phyloP scores from a whole-genome alignment of 352 stramenopile genomes.

The Phytophthora europaea region DNA sequence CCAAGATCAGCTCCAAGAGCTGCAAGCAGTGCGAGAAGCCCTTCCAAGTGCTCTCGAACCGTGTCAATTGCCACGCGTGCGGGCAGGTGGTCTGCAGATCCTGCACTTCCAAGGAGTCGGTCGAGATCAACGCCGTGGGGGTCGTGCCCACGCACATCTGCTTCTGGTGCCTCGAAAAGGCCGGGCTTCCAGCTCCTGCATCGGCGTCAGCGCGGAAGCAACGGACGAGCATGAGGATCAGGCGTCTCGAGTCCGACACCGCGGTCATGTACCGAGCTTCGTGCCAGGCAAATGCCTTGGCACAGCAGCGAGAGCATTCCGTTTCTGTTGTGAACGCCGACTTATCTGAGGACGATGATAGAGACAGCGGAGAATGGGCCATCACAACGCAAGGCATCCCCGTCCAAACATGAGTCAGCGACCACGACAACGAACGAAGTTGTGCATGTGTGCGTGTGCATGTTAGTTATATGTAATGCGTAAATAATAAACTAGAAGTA shows the following conservation, averaged over 20 bases:
- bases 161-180: conserved; percentile 38
- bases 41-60: conserved; percentile 50
- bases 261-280: conserved; percentile 17
- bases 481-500: conserved; percentile 3
- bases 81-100: conserved; percentile 45
- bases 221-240: conserved; percentile 17
- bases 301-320: conserved; percentile 14
- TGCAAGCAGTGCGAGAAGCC: conserved; percentile 45
- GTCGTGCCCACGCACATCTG: conserved; percentile 43
- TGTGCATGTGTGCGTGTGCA: conserved; percentile 7
- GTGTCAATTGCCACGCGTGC: conserved; percentile 51
- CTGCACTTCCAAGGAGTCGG: conserved; percentile 45
- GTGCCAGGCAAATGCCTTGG: neutral
- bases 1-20: conserved; percentile 29
- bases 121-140: conserved; percentile 42
- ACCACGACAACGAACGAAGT: conserved; percentile 23
- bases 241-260: conserved; percentile 26
- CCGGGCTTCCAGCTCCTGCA: conserved; percentile 28
- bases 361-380: conserved; percentile 36
- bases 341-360: conserved; percentile 22
- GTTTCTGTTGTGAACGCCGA: conserved; percentile 31
- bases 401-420: conserved; percentile 19
- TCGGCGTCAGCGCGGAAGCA: conserved; percentile 20
- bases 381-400: conserved; percentile 39
- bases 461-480: neutral